Conservation (phyloP, 768 basidiomycete species). For the Serendipita sp. region DNA sequence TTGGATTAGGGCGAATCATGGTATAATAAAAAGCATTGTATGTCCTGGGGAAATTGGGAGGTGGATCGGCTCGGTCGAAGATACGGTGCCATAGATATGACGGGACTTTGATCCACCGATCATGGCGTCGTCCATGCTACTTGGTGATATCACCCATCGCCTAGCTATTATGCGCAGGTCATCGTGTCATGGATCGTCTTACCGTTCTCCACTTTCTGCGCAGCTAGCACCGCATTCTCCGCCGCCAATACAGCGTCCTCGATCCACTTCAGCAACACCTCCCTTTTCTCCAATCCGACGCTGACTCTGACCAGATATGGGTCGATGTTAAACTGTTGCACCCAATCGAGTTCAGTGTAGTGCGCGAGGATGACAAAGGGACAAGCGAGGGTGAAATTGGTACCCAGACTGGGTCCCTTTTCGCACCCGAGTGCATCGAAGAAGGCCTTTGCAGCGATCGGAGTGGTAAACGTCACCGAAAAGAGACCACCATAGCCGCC, state of each 20-base stretch:
- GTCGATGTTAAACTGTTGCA: slow-evolving; percentile 72
- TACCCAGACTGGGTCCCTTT: slow-evolving; percentile 86
- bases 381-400: slow-evolving; percentile 89
- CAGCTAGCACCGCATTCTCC: slow-evolving; percentile 22
- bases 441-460: slow-evolving; percentile 54
- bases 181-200: too few relatives aligned
- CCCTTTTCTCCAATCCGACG: slow-evolving; percentile 72
- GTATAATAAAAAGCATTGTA: too few relatives aligned
- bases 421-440: slow-evolving; percentile 67
- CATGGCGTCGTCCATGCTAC: too few relatives aligned
- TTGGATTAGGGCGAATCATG: too few relatives aligned
- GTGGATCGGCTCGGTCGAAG: too few relatives aligned
- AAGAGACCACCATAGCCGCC: slow-evolving; percentile 78
- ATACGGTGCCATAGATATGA: too few relatives aligned
- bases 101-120: too few relatives aligned
- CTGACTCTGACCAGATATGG: slow-evolving; percentile 69
- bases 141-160: too few relatives aligned
- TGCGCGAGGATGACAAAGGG: slow-evolving; percentile 91
- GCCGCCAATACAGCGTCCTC: slow-evolving; percentile 54
- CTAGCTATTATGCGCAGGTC: too few relatives aligned
- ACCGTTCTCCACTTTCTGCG: not conserved
- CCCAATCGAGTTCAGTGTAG: slow-evolving; percentile 82
- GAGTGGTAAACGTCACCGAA: slow-evolving; percentile 64
- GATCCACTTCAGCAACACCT: slow-evolving; percentile 40
- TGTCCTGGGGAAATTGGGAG: too few relatives aligned